Percentiles rank a stretch among this genome's conserved stretches.
phyloP scores from a whole-genome alignment of 192 early-diverging fungal species.

The Coemansia sp. region DNA sequence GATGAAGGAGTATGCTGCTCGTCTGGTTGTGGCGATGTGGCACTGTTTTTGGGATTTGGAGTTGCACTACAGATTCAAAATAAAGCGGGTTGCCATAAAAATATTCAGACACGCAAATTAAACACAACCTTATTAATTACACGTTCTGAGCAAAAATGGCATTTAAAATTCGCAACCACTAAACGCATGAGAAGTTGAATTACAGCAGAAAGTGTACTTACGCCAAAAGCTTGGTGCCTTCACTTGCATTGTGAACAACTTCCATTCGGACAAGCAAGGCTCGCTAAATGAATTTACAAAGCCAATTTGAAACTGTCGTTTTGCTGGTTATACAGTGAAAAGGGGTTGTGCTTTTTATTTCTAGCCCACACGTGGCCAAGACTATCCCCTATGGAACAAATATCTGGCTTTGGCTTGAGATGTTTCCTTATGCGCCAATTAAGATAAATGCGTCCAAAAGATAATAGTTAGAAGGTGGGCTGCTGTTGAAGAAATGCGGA shows the following conservation, averaged over 20 bases:
- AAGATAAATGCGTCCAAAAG: neutral
- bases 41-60: neutral
- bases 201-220: conserved; percentile 11
- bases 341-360: too few relatives aligned
- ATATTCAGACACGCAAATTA: neutral
- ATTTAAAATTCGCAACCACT: conserved; percentile 3
- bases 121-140: neutral
- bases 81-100: neutral
- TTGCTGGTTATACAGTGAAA: too few relatives aligned
- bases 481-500: conserved; percentile 1
- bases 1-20: neutral
- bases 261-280: conserved; percentile 24
- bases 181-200: neutral
- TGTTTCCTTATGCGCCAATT: neutral
- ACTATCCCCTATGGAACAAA: too few relatives aligned
- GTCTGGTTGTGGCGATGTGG: neutral
- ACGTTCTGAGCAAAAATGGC: neutral
- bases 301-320: too few relatives aligned
- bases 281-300: neutral
- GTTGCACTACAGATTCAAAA: conserved; percentile 1
- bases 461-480: neutral
- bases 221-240: conserved; percentile 14
- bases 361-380: too few relatives aligned
- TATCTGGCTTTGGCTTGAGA: too few relatives aligned
- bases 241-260: conserved; percentile 13